These are phyloP conservation scores for Rhizopus delemar DNA, from an alignment of 371 early-diverging fungal species.

Conservation along the genomic window DNA sequence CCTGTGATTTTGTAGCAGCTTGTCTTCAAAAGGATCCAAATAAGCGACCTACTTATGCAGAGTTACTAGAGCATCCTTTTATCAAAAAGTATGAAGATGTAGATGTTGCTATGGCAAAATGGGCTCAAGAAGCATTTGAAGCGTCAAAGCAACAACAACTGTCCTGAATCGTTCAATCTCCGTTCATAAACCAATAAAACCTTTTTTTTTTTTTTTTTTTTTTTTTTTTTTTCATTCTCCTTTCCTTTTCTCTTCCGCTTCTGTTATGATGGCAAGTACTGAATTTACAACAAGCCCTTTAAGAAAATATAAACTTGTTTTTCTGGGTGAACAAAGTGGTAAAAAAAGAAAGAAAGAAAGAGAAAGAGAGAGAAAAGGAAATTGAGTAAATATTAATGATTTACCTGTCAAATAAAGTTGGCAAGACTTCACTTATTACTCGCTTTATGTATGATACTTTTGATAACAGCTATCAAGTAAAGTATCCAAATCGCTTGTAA, in stretches of 20 bases:
- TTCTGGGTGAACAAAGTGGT: constrained; percentile 97
- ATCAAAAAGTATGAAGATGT: constrained; percentile 58
- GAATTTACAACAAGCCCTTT: constrained; percentile 62
- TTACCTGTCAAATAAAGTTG: constrained; percentile 65
- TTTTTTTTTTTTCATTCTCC: constrained; percentile 6
- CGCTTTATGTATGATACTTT: constrained; percentile 99
- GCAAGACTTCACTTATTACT: constrained; percentile 99
- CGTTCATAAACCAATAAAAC: constrained; percentile 3
- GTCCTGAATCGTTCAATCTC: neutral
- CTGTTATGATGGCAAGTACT: constrained; percentile 25
- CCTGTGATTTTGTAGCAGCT: constrained; percentile 77
- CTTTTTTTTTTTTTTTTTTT: neutral
- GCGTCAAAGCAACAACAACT: neutral
- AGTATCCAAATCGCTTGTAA: neutral
- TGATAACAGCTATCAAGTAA: constrained; percentile 94
- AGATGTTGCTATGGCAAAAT: constrained; percentile 81
- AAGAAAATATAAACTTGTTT: constrained; percentile 89
- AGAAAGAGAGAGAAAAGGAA: neutral
- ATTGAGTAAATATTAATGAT: neutral
- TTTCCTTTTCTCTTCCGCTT: neutral
- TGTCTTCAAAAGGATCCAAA: constrained; percentile 79
- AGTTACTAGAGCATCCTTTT: constrained; percentile 77
- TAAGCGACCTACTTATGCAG: constrained; percentile 71
- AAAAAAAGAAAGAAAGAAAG: constrained; percentile 30
- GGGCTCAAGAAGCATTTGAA: constrained; percentile 58